Base-by-base conservation (phyloP, 108 stramenopile genomes). In the Cyclotella choctawhatcheeana region DNA sequence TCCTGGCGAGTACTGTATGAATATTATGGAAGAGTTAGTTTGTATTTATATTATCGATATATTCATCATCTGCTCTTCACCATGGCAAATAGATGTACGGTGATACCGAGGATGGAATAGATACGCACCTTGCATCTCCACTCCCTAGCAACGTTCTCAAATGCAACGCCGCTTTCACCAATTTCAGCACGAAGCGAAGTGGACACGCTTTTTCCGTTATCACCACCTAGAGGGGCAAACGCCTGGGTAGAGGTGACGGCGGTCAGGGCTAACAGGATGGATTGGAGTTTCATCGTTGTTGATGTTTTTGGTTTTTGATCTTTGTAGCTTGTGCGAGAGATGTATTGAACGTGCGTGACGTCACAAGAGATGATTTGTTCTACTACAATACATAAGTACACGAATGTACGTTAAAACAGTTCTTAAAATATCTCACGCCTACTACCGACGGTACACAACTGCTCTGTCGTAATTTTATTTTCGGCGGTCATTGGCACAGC, bases 51-150 rank as follows among this genome's bases (percentile, higher is more conserved):
- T 31, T 27, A 26, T 21, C 26, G 26, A 47, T 6, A 30, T 12
- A 44, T n/a, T 25, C 18, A 40, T 0, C 12, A 58, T 32, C 6
- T n/a, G n/a, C 2, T 27, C 30, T 16, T 17, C 33, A 61, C 26
- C 37, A 40, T 22, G 3, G 30, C 60, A 61, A 35, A 27, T 14
- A 20, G 10, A 44, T 22, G 5, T 20, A 3, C 14, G 0, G 43
- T 2, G 20, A 61, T 61, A 25, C 13, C 34, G 26, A 29, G 50
- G 74, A 73, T 5, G n/a, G n/a, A n/a, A n/a, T n/a, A n/a, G n/a
- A 14, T 32, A 26, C 78, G 59, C 85, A 85, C 89, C 66, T 94
- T 89, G 83, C 90, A 94, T 25, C 90, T 79, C 90, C 90, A 94
- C 73, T 91, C 90, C 20, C 90, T 79, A 12, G 87, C 87, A 18